These are phyloP conservation scores for Dioscorea dumetorum DNA, from an alignment of 106 monocot species.

Conservation along the genomic window DNA sequence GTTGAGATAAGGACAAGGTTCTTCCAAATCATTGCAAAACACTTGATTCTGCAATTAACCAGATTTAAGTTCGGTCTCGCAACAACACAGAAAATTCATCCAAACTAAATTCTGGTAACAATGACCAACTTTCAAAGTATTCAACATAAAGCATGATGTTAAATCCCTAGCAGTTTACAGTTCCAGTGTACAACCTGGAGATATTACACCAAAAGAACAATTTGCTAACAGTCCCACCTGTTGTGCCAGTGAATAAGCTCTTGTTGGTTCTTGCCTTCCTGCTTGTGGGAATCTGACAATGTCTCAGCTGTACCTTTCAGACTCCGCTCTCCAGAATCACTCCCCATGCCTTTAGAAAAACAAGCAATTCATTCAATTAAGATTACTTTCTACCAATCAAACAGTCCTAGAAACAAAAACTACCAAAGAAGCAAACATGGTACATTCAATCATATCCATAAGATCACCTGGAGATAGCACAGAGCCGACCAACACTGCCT, in stretches of 20 bases:
- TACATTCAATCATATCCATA: not conserved
- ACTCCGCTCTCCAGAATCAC: constrained; percentile 49
- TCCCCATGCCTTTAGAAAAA: constrained; percentile 36
- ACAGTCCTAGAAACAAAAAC: not conserved
- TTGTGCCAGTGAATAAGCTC: constrained; percentile 90
- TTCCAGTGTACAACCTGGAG: no score
- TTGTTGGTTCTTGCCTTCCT: constrained; percentile 66
- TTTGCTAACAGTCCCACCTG: constrained; percentile 27
- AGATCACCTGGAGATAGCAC: constrained; percentile 58
- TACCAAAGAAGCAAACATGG: not conserved
- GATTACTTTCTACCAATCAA: not conserved
- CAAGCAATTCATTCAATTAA: not conserved
- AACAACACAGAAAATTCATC: no score
- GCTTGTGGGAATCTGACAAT: constrained; percentile 58
- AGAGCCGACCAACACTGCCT: constrained; percentile 36
- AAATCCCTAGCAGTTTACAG: no score
- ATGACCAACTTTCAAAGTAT: no score
- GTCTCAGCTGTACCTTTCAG: constrained; percentile 37
- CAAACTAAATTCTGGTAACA: no score
- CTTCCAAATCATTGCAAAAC: no score
- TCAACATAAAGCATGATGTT: no score
- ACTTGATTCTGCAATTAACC: no score
- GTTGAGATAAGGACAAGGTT: no score
- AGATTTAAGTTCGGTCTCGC: no score
- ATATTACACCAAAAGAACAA: not conserved